Evolutionary conservation across 1,284 basidiomycete genomes (phyloP).

Genomic region (Chalciporus piperatoides): DNA sequence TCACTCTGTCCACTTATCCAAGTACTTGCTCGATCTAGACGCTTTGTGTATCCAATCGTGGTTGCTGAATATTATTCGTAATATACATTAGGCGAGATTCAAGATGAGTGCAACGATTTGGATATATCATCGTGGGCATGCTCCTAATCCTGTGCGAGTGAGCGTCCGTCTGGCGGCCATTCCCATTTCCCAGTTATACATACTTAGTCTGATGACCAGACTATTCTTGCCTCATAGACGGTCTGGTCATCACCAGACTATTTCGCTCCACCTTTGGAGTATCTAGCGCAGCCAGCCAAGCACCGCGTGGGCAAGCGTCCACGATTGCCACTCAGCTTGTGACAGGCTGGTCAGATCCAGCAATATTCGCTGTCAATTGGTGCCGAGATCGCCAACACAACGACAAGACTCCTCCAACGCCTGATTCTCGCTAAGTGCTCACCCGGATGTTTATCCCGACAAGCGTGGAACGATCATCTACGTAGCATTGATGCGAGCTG

Average conservation of each 20-base stretch:
- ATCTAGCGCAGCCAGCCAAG: background rate
- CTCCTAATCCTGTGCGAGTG: no score
- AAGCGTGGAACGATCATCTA: background rate
- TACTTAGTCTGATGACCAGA: no score
- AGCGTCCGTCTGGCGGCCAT: constrained; percentile 2
- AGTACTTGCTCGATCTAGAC: constrained; percentile 24
- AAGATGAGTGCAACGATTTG: no score
- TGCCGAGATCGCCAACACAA: background rate
- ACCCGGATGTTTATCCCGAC: no score
- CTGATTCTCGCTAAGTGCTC: background rate
- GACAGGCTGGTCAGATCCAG: background rate
- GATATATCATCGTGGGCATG: background rate
- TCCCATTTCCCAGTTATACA: no score
- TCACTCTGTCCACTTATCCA: constrained; percentile 18
- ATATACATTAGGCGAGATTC: background rate
- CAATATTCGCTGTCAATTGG: constrained; percentile 1
- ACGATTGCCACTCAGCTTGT: background rate
- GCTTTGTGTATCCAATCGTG: constrained; percentile 9
- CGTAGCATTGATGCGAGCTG: background rate
- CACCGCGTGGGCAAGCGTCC: background rate
- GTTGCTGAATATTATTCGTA: background rate
- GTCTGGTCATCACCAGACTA: no score
- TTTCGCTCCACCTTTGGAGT: background rate
- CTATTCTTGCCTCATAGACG: no score
- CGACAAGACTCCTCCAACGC: background rate